phyloP scores from a whole-genome alignment of 2,329 filamentous ascomycete species.

The Canariomyces notabilis region DNA sequence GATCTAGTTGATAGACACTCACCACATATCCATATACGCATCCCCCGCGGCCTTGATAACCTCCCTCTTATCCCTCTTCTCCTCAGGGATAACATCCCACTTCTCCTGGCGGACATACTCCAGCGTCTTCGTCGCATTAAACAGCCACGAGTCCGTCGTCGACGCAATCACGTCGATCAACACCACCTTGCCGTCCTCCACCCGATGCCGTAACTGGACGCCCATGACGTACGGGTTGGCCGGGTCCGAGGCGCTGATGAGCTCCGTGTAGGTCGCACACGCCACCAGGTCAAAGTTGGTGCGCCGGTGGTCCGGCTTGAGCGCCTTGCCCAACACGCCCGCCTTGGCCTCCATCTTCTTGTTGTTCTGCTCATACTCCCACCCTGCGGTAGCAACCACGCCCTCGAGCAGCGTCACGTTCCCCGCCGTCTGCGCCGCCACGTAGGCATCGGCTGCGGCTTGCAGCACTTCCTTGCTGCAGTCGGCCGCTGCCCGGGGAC shows the following conservation, averaged over 20 bases:
- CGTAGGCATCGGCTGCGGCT: conserved; percentile 23
- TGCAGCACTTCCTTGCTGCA: conserved; percentile 17
- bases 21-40: conserved; percentile 34
- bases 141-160: conserved; percentile 33
- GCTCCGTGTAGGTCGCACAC: conserved; percentile 39
- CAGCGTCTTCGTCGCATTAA: conserved; percentile 33
- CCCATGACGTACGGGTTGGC: conserved; percentile 35
- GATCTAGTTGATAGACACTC: not conserved
- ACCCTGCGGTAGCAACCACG: conserved; percentile 13
- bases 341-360: conserved; percentile 15
- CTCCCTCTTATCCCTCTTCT: conserved; percentile 26
- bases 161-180: conserved; percentile 33
- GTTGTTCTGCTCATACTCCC: conserved; percentile 32
- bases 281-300: conserved; percentile 31
- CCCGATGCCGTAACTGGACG: conserved; percentile 32
- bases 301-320: conserved; percentile 31
- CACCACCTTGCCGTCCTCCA: conserved; percentile 16
- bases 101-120: conserved; percentile 30
- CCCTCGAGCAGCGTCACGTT: conserved; percentile 12
- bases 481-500: not conserved
- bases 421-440: conserved; percentile 20
- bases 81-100: conserved; percentile 30
- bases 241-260: conserved; percentile 31
- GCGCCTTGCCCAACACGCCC: conserved; percentile 28
- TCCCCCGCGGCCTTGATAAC: conserved; percentile 31